phyloP scores from a whole-genome alignment of 495 filamentous ascomycete species.

The Xylaria palmicola region DNA sequence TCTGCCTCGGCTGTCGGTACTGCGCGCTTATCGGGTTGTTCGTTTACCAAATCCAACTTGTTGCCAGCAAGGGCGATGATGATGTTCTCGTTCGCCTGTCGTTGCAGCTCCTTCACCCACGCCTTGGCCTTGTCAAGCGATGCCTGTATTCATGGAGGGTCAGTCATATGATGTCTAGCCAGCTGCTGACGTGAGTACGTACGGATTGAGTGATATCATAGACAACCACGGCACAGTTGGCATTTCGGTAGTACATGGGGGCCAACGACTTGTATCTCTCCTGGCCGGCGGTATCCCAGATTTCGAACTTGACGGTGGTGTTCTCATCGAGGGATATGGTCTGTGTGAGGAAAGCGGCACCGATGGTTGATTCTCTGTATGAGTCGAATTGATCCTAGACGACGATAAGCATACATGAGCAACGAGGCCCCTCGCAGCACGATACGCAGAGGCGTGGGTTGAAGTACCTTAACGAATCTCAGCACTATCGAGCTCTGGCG shows the following conservation, averaged over 20 bases:
- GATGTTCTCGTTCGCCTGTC: slow-evolving; percentile 99
- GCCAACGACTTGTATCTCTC: slow-evolving; percentile 97
- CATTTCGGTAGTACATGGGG: slow-evolving; percentile 99
- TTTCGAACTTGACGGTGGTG: slow-evolving; percentile 99
- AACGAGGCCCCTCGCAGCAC: not conserved
- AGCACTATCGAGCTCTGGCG: slow-evolving; percentile 90
- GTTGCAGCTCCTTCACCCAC: slow-evolving; percentile 99
- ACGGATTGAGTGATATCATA: slow-evolving; percentile 99
- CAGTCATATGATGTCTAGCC: slow-evolving; percentile 13
- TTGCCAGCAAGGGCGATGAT: slow-evolving; percentile 97
- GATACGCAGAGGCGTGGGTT: not conserved
- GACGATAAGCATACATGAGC: slow-evolving; percentile 2
- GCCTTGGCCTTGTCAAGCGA: slow-evolving; percentile 98
- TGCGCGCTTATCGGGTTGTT: slow-evolving; percentile 89
- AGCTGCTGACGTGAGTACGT: slow-evolving; percentile 32
- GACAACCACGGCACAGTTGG: slow-evolving; percentile 97
- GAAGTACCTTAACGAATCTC: slow-evolving; percentile 90
- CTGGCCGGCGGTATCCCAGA: slow-evolving; percentile 98
- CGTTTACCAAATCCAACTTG: slow-evolving; percentile 90
- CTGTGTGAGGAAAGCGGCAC: slow-evolving; percentile 97
- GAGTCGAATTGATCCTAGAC: slow-evolving; percentile 97
- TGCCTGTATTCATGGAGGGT: slow-evolving; percentile 52
- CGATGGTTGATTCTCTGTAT: slow-evolving; percentile 98
- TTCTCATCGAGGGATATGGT: slow-evolving; percentile 96
- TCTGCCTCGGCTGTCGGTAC: slow-evolving; percentile 86